Evolutionary conservation across 2,329 filamentous ascomycete species (phyloP), one percentile per base, ranked within the genome.

Genomic region (Aspergillus aculeatus): DNA sequence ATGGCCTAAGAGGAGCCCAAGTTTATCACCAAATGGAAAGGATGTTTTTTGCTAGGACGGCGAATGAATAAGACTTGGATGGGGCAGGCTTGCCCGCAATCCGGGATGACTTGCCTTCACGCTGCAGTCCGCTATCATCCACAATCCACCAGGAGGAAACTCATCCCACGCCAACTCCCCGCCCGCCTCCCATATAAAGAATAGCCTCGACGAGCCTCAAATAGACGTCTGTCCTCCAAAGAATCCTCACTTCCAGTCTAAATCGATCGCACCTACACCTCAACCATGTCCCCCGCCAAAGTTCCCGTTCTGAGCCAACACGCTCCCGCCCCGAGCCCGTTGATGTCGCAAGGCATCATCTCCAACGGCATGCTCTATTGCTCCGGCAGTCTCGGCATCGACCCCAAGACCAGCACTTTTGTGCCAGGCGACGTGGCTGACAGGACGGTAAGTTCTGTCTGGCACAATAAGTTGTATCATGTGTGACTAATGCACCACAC

Each of bases 271-370:
- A 16, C 16, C 38, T 4, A n/a, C 16, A 7, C 16, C 16, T 44
- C 35, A 50, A 58, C 14, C 7, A 61, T 61, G 59, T 14, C 59
- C 3, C n/a, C 56, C 24, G 38, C 49, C 29, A 60, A 54, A 23
- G n/a, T 12, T 26, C 26, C 54, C 11, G 24, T 62, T 10, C 41
- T 58, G 10, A 60, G 26, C 52, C 44, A 44, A 2, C 58, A 66
- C 26, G 69, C 68, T 7, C 62, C 69, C 23, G 64, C 65, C 19
- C 68, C 68, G 1, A 51, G 29, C 35, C 60, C 64, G 9, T 57
- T 69, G 35, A 62, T 71, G 51, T 69, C 66, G 7, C 70, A 72
- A 41, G 69, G 63, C 2, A 65, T 70, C 54, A 61, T 68, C 49
- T 62, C 57, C 63, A 68, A 68, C 58, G 69, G 66, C 14, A 67